Evolutionary conservation across 164 flowering plant genomes (phyloP).

Genomic region (Nelumbo lutea): DNA sequence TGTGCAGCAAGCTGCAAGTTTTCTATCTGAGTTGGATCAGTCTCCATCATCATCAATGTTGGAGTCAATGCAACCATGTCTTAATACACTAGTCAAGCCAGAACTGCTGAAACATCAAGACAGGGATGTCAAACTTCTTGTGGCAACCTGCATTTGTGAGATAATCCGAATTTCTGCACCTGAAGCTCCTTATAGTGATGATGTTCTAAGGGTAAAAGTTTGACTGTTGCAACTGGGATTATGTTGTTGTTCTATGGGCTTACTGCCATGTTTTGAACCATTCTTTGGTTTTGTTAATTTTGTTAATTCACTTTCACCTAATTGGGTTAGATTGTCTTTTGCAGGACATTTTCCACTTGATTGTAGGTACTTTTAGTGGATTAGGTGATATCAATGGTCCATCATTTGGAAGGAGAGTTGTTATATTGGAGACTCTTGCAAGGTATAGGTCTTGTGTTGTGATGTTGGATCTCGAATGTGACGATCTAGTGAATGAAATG

Average conservation of each 20-base stretch:
- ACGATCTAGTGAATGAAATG: conserved; percentile 84
- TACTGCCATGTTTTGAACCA: background rate
- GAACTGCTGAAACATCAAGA: conserved; percentile 86
- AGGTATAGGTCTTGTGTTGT: conserved; percentile 96
- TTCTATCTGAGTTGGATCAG: conserved; percentile 82
- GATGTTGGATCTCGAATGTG: conserved; percentile 96
- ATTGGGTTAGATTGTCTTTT: conserved; percentile 17
- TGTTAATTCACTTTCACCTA: conserved; percentile 2
- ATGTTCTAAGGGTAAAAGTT: conserved; percentile 65
- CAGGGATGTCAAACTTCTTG: conserved; percentile 81
- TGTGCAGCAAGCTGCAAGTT: conserved; percentile 70
- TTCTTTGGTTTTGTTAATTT: background rate
- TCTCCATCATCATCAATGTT: conserved; percentile 58
- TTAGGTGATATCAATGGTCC: conserved; percentile 71
- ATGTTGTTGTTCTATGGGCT: background rate
- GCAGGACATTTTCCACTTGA: conserved; percentile 86
- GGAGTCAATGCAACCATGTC: conserved; percentile 74
- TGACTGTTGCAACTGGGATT: conserved; percentile 1
- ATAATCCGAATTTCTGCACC: conserved; percentile 96
- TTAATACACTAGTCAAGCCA: conserved; percentile 69
- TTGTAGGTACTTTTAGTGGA: conserved; percentile 80
- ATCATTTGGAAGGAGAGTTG: conserved; percentile 83
- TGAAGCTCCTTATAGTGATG: conserved; percentile 91
- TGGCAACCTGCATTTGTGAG: conserved; percentile 89
- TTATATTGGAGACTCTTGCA: conserved; percentile 90